Base-by-base conservation (phyloP, 73 alveolate species). In the Durusdinium trenchii region DNA sequence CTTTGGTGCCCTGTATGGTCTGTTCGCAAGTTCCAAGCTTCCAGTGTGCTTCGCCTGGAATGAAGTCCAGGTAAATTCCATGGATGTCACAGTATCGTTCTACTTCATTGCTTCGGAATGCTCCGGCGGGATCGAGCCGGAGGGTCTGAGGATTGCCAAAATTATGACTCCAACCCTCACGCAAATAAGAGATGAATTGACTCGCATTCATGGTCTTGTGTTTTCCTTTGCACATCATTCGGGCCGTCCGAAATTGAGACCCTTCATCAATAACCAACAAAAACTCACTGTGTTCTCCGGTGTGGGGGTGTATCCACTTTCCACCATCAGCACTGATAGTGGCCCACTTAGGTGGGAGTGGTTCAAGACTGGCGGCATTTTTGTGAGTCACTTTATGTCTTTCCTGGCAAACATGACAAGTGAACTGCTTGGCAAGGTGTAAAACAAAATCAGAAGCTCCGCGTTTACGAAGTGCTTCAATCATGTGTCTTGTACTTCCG, bases 111-210 rank as follows among this genome's bases (percentile, higher is more conserved):
- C 57, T 20, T 1, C 60, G 14, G 36, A 76, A 76, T 6, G 86
- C 86, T 1, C 86, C 86, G 0, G 86, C 86, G 6, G 86, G 54
- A 75, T 75, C 86, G 38, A 75, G 51, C 86, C 86, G 32, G 2
- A 75, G 1, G 9, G 86, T 42, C 9, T 14, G 47, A n/a, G 86
- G 86, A 36, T 12, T 9, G 6, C 86, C 86, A 42, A 75, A 75
- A 51, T 75, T n/a, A 20, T 75, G 86, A 36, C 54, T 18, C 86
- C 86, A 75, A 9, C 86, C 86, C 52, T 75, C 86, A 0, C 42
- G 86, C 12, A 75, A 0, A 2, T 75, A 75, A 0, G 32, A 51
- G 18, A 10, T 75, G 86, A 36, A 75, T 28, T 20, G 23, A 9
- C 42, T 36, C 23, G 86, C 54, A 42, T 75, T 75, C 54, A 42